phyloP scores from a whole-genome alignment of 306 rosid genomes.

The Clitoria ternatea region DNA sequence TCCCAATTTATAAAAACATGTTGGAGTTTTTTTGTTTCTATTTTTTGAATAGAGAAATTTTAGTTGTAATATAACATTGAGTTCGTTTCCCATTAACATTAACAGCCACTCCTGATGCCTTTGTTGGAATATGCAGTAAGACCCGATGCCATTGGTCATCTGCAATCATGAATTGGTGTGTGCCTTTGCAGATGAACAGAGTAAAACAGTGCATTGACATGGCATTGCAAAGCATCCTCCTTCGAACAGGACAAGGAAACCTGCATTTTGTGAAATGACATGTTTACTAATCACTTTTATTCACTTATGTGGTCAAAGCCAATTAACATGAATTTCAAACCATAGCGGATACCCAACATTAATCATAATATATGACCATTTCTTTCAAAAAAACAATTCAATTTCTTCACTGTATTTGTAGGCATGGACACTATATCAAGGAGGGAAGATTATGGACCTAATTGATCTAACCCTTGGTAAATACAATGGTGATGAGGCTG shows the following conservation, averaged over 20 bases:
- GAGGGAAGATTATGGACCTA: conserved; percentile 54
- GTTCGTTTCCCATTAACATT: too few relatives aligned
- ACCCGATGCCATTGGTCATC: neutral
- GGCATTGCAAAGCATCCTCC: neutral
- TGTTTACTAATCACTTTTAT: neutral
- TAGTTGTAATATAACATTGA: too few relatives aligned
- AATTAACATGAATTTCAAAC: conserved; percentile 2
- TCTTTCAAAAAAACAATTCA: neutral
- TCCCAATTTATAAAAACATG: too few relatives aligned
- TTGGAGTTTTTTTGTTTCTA: too few relatives aligned
- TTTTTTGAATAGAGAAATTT: too few relatives aligned
- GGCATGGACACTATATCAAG: conserved; percentile 82
- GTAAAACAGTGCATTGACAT: neutral
- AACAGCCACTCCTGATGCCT: neutral
- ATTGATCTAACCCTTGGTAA: conserved; percentile 49
- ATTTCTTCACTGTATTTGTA: conserved; percentile 25
- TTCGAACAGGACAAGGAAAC: neutral
- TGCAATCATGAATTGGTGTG: neutral
- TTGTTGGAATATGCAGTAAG: neutral
- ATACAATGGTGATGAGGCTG: conserved; percentile 70
- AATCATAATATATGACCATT: neutral
- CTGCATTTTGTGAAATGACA: conserved; percentile 1
- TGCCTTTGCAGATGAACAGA: neutral
- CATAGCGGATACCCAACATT: neutral
- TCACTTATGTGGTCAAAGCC: neutral